Percentiles rank a stretch among this genome's conserved stretches.
Evolutionary conservation across 257 asterid genomes (phyloP).

Genomic region (Solanum medicagineum): DNA sequence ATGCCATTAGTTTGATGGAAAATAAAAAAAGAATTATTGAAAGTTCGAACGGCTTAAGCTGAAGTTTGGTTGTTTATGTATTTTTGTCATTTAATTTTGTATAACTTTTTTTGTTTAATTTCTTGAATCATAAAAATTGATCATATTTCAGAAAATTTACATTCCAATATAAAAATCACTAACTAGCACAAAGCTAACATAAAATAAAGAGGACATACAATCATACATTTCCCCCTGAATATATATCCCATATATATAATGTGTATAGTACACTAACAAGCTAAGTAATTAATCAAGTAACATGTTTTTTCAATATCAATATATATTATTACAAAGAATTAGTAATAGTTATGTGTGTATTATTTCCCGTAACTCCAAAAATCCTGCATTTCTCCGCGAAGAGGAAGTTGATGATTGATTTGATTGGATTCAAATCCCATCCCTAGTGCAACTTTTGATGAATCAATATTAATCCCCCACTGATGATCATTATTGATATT

Average conservation of each 20-base stretch:
- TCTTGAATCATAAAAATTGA: neutral
- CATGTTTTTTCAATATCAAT: neutral
- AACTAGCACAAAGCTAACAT: neutral
- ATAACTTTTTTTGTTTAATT: neutral
- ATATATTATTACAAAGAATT: neutral
- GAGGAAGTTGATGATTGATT: constrained; percentile 37
- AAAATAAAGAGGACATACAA: neutral
- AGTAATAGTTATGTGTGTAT: neutral
- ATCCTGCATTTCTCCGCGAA: constrained; percentile 52
- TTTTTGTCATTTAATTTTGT: neutral
- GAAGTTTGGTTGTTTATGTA: neutral
- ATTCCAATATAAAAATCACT: neutral
- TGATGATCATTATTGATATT: constrained; percentile 11
- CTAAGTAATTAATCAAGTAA: neutral
- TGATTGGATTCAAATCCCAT: constrained; percentile 18
- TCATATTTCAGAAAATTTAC: neutral
- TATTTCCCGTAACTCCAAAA: constrained; percentile 64
- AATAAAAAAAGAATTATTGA: too few species aligned
- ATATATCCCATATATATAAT: neutral
- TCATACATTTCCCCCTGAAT: neutral
- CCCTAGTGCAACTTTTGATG: constrained; percentile 14
- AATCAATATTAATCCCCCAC: constrained; percentile 34
- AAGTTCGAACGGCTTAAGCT: too few species aligned
- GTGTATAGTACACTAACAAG: neutral
- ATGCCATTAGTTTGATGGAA: too few species aligned